Evolutionary conservation across 2,329 filamentous ascomycete species (phyloP).

Genomic region (Pseudocercospora musae): DNA sequence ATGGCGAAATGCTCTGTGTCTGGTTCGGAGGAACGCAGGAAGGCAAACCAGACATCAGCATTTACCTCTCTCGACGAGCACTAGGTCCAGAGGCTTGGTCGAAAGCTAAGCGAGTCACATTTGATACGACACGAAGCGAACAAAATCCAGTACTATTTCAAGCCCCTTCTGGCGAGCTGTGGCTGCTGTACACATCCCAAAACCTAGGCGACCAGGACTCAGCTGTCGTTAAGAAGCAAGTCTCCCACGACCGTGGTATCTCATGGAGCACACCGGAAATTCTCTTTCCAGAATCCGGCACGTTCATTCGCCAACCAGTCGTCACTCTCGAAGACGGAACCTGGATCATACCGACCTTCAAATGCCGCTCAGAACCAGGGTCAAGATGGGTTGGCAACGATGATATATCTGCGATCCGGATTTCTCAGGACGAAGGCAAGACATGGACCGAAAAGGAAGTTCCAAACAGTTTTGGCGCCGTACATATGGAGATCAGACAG

Average conservation of each 20-base stretch:
- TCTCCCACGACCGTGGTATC: slow-evolving; percentile 9
- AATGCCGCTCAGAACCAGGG: slow-evolving; percentile 16
- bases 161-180: slow-evolving; percentile 15
- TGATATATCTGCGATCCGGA: slow-evolving; percentile 17
- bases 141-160: slow-evolving; percentile 20
- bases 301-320: slow-evolving; percentile 20
- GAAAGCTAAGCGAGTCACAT: slow-evolving; percentile 13
- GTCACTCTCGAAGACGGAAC: slow-evolving; percentile 12
- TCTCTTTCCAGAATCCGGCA: slow-evolving; percentile 16
- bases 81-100: slow-evolving; percentile 9
- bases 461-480: slow-evolving; percentile 18
- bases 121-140: slow-evolving; percentile 17
- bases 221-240: slow-evolving; percentile 16
- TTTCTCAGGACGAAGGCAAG: slow-evolving; percentile 16
- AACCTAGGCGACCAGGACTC: slow-evolving; percentile 20
- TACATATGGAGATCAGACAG: slow-evolving; percentile 19
- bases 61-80: slow-evolving; percentile 13
- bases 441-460: slow-evolving; percentile 15
- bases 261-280: slow-evolving; percentile 10
- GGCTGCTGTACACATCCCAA: slow-evolving; percentile 19
- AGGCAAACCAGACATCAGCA: slow-evolving; percentile 21
- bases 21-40: slow-evolving; percentile 22
- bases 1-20: slow-evolving; percentile 21
- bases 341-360: slow-evolving; percentile 20
- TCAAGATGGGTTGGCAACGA: slow-evolving; percentile 20